A percentile compares a stretch with the other conserved stretches of the same genome.
Conservation (phyloP, 2,329 filamentous ascomycete genomes). For the Fusarium sp. region DNA sequence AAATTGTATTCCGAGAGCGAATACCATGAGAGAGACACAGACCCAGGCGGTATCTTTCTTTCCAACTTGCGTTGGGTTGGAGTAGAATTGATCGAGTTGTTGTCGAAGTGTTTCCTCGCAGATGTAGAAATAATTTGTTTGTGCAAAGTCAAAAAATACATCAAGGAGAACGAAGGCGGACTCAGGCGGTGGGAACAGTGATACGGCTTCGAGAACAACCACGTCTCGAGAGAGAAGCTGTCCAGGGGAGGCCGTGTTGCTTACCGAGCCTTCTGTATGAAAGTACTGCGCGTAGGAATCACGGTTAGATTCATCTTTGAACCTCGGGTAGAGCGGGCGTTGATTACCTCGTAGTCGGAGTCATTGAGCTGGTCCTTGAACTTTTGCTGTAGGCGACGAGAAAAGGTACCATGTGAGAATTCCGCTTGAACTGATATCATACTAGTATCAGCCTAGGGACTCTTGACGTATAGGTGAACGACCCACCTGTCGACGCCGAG, state of each 20-base stretch:
- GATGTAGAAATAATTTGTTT: conserved; percentile 44
- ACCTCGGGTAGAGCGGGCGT: background rate
- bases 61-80: background rate
- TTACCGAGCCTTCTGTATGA: background rate
- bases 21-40: conserved; percentile 38
- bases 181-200: conserved; percentile 31
- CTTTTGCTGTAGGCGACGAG: conserved; percentile 22
- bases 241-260: background rate
- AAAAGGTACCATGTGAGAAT: conserved; percentile 37
- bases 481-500: background rate
- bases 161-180: conserved; percentile 24
- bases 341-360: conserved; percentile 17
- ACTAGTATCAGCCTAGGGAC: background rate
- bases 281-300: background rate
- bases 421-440: conserved; percentile 8
- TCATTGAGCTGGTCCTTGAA: conserved; percentile 18
- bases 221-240: conserved; percentile 27
- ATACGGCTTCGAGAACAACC: conserved; percentile 32
- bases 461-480: background rate
- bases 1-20: conserved; percentile 39
- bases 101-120: conserved; percentile 32
- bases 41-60: conserved; percentile 37
- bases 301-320: background rate
- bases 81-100: conserved; percentile 29
- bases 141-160: conserved; percentile 38